Evolutionary conservation across 2,329 filamentous ascomycete genomes (phyloP).

Genomic region (Elsinoe necatrix): DNA sequence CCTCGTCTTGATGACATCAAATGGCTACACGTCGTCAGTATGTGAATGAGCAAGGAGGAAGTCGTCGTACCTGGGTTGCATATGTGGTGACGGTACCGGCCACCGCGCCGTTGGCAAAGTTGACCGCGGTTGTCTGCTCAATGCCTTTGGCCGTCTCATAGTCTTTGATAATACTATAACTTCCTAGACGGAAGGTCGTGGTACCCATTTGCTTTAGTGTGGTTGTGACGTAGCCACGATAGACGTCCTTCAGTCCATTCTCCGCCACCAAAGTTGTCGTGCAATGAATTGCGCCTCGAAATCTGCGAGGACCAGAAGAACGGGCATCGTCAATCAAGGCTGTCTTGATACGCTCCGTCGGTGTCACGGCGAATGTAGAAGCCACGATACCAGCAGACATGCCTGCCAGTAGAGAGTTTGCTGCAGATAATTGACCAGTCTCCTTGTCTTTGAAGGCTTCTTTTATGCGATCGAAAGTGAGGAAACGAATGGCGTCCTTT

Average conservation of each 20-base stretch:
- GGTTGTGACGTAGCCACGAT: constrained; percentile 51
- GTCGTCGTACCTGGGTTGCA: constrained; percentile 31
- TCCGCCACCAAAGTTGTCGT: constrained; percentile 42
- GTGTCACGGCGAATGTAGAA: constrained; percentile 56
- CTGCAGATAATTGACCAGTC: constrained; percentile 48
- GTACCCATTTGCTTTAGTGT: constrained; percentile 56
- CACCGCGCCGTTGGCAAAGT: constrained; percentile 54
- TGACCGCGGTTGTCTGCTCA: constrained; percentile 43
- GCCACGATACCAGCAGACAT: constrained; percentile 57
- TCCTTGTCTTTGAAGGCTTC: constrained; percentile 47
- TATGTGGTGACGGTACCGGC: constrained; percentile 55
- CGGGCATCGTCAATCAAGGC: constrained; percentile 56
- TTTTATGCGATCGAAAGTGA: constrained; percentile 59
- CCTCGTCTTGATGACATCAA: constrained; percentile 57
- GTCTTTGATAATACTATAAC: constrained; percentile 57
- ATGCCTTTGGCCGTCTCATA: constrained; percentile 43
- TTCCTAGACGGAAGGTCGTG: constrained; percentile 54
- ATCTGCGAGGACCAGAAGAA: constrained; percentile 35
- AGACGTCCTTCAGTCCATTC: constrained; percentile 46
- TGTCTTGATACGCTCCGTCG: constrained; percentile 61
- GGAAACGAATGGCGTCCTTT: constrained; percentile 59
- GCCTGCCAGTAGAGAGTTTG: constrained; percentile 52
- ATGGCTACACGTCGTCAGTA: constrained; percentile 39
- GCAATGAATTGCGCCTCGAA: constrained; percentile 45
- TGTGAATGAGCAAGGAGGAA: neutral